Evolutionary conservation across 2,329 filamentous ascomycete species (phyloP), one percentile per base, ranked within the genome.

Genomic region (Beauveria scarabaeidicola): DNA sequence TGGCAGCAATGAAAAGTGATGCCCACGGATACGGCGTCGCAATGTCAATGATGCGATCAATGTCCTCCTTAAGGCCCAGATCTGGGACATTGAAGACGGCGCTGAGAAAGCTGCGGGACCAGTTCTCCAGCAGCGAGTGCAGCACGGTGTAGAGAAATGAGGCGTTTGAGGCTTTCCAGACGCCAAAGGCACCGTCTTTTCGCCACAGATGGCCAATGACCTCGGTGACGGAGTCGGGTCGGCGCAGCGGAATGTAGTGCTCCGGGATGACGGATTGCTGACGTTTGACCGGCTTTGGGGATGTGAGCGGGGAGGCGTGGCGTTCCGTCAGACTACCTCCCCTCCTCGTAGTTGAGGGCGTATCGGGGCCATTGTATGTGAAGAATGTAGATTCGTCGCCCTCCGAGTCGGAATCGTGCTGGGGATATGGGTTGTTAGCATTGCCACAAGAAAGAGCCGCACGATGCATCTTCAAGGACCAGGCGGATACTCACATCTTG

Each of bases 141-240:
- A 97, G 80, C 51, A 97, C 84, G 0, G 87, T 89, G 74, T 97
- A 96, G 53, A 97, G 79, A 69, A 97, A 99, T 1, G 91, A 95
- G 15, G 89, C 85, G 70, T 97, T 97, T 41, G 91, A 90, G 9
- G 88, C 86, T 72, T 97, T 97, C 92, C 93, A 99, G 5, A 97
- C 86, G 5, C 94, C 94, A 81, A 91, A 92, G 0, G 87, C 87
- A 40, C 91, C 90, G 70, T 96, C 93, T 66, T 89, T 93, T 52
- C 87, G 82, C 90, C 94, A 97, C 21, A 97, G 76, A 70, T 95
- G 89, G 7, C 87, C 86, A 62, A 99, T 83, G 3, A 94, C 90
- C 65, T 96, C 91, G 66, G 92, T 82, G 60, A 97, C 79, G 1
- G 92, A 93, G 69, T 93, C 89, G 11, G 89, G 79, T 61, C 86